phyloP scores from a whole-genome alignment of 2,329 filamentous ascomycete genomes.

The Curvularia sp. region DNA sequence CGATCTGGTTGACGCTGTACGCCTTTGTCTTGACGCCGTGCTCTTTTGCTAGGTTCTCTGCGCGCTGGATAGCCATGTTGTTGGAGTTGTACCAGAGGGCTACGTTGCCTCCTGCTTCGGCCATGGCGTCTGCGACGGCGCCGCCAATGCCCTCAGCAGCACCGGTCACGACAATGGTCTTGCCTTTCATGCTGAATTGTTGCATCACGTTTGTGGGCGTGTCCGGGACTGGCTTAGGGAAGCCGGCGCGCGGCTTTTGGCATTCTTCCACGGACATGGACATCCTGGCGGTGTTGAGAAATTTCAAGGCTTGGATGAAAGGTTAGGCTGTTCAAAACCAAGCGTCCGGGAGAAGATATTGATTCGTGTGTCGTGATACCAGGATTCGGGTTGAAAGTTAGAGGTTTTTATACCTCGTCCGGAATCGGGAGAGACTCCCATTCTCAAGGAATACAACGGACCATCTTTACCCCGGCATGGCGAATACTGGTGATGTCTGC shows the following conservation, averaged over 20 bases:
- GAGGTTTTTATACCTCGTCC: not conserved
- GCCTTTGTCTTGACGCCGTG: constrained; percentile 69
- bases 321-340: not conserved
- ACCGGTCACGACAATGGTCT: constrained; percentile 54
- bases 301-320: not conserved
- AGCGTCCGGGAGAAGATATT: too few relatives aligned
- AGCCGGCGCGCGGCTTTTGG: constrained; percentile 33
- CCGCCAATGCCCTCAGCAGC: constrained; percentile 65
- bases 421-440: not conserved
- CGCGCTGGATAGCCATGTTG: constrained; percentile 66
- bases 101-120: constrained; percentile 55
- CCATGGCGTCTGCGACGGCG: constrained; percentile 47
- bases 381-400: constrained; percentile 1
- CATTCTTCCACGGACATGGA: constrained; percentile 47
- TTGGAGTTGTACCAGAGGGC: constrained; percentile 56
- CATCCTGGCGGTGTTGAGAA: constrained; percentile 32
- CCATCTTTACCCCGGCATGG: constrained; percentile 13
- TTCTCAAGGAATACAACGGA: constrained; percentile 1
- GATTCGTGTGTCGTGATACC: not conserved
- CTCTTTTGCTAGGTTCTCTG: constrained; percentile 61
- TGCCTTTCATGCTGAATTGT: constrained; percentile 48
- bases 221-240: constrained; percentile 36
- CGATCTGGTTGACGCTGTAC: constrained; percentile 67
- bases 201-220: constrained; percentile 41
- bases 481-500: constrained; percentile 11